Evolutionary conservation across 805 yeast genomes (phyloP).

Genomic region (Jamesozyma lodderae): DNA sequence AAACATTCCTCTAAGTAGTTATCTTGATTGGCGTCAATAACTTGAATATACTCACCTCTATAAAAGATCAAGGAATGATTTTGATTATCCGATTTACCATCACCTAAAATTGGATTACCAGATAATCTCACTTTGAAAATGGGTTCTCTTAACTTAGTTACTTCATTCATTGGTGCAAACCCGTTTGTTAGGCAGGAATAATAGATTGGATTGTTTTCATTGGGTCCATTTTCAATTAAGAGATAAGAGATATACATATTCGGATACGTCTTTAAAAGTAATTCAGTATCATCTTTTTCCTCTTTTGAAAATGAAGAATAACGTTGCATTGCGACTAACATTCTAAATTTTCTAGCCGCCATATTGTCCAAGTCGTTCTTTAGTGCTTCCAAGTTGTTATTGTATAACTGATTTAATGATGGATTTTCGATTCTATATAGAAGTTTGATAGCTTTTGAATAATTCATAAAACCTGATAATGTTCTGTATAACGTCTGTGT

Average conservation of each 20-base stretch:
- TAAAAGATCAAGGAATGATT: conserved; percentile 78
- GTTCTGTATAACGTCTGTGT: conserved; percentile 81
- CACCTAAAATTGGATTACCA: conserved; percentile 93
- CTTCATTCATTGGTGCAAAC: conserved; percentile 42
- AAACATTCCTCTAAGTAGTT: conserved; percentile 90
- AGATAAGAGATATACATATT: conserved; percentile 48
- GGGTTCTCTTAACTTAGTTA: conserved; percentile 53
- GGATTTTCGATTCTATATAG: conserved; percentile 61
- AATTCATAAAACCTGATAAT: conserved; percentile 75
- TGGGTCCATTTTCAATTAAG: conserved; percentile 34
- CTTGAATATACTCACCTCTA: conserved; percentile 91
- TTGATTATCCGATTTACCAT: conserved; percentile 94
- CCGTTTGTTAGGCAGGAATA: conserved; percentile 69
- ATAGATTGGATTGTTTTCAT: conserved; percentile 23
- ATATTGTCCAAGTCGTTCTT: conserved; percentile 59
- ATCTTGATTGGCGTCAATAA: conserved; percentile 93
- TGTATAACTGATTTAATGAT: conserved; percentile 38
- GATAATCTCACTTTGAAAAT: conserved; percentile 62
- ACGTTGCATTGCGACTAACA: conserved; percentile 85
- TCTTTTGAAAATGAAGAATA: conserved; percentile 51
- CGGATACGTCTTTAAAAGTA: conserved; percentile 66
- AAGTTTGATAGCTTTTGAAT: conserved; percentile 60
- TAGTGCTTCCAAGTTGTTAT: conserved; percentile 44
- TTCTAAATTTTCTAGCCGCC: conserved; percentile 70
- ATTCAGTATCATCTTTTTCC: conserved; percentile 60